Evolutionary conservation across 2,329 filamentous ascomycete species (phyloP), one percentile per base, ranked within the genome.

Genomic region (Gnomoniopsis sp.): DNA sequence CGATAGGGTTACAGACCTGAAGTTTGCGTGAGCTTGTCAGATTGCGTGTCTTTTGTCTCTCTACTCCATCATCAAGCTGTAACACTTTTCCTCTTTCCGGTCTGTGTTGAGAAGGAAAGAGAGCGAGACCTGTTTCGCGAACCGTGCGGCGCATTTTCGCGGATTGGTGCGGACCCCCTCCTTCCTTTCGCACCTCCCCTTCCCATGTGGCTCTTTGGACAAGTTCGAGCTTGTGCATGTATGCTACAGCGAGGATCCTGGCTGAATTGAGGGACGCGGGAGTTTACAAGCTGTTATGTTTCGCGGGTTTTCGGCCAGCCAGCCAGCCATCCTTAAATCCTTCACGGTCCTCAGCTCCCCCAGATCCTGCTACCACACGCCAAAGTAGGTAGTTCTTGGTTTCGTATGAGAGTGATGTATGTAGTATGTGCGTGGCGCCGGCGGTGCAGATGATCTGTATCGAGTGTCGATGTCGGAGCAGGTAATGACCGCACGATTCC

Each of bases 151-250:
- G 50, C 50, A 22, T 34, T 17, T 23, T 22, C 14, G 8, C 6
- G 49, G 49, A 53, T 57, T 49, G 54, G 44, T 46, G 15, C 30
- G 26, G 54, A 47, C 58, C 58, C 57, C 57, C 51, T 21, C 57
- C 56, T 10, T 38, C 21, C 21, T n/a, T 43, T 21, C 6, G 14
- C 34, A 33, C 8, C 26, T 8, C 26, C 8, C 26, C 26, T 30
- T 30, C 26, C 43, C 41, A 47, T 49, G 43, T 46, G 53, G 58
- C 49, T 44, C 34, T 57, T 51, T 46, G 59, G 51, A 22, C 58
- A 50, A 47, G 26, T 30, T 57, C 51, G 46, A 56, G 48, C 49
- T 55, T 58, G 58, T 49, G 54, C 58, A 58, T 38, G 52, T 54
- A 30, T 50, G 49, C 58, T 54, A 33, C 55, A 57, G 55, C 55